phyloP scores from a whole-genome alignment of 106 monocot species.

The Iris macrosiphon region DNA sequence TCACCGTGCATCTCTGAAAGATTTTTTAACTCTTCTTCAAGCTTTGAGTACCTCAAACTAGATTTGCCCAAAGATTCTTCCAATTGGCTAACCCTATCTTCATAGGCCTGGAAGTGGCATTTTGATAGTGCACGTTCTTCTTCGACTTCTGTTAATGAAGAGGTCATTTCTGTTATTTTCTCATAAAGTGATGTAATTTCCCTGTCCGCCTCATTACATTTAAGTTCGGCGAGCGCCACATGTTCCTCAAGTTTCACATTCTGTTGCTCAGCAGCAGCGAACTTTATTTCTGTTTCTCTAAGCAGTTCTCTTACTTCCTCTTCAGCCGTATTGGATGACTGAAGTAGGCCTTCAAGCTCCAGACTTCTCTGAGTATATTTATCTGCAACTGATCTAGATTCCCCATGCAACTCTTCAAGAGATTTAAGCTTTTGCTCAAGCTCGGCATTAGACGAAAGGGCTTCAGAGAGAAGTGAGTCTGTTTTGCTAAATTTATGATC shows the following conservation, averaged over 20 bases:
- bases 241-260: conserved; percentile 57
- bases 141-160: conserved; percentile 26
- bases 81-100: conserved; percentile 51
- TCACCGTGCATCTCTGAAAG: conserved; percentile 34
- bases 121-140: conserved; percentile 31
- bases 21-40: conserved; percentile 48
- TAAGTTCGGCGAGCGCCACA: conserved; percentile 34
- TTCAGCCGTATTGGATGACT: conserved; percentile 30
- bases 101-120: conserved; percentile 34
- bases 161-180: conserved; percentile 40
- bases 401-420: conserved; percentile 46
- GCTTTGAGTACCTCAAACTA: conserved; percentile 25
- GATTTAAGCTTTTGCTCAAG: conserved; percentile 54
- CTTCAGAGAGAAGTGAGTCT: conserved; percentile 36
- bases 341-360: conserved; percentile 51
- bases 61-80: conserved; percentile 46
- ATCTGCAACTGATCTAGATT: conserved; percentile 21
- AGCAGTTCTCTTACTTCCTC: conserved; percentile 37
- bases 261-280: conserved; percentile 45
- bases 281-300: conserved; percentile 43
- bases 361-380: conserved; percentile 34
- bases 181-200: conserved; percentile 36
- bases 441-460: conserved; percentile 40
- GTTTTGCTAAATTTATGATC: conserved; percentile 39
- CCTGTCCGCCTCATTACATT: conserved; percentile 30